Percentiles rank a stretch among this genome's conserved stretches.
phyloP scores from a whole-genome alignment of 2,329 filamentous ascomycete species.

The Pyricularia pennisetigena region DNA sequence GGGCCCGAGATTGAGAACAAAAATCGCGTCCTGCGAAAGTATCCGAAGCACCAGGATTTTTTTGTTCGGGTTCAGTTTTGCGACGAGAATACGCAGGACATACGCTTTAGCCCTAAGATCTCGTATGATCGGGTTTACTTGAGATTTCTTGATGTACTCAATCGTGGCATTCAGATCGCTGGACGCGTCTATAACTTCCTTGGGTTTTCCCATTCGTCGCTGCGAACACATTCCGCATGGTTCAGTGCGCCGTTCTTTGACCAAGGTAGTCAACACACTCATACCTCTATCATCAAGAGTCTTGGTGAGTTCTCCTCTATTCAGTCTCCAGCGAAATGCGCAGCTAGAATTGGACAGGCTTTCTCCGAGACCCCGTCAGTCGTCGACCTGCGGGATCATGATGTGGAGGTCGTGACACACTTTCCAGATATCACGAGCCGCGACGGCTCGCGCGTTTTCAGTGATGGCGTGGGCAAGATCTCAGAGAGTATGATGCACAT shows the following conservation, averaged over 20 bases:
- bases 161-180: constrained; percentile 50
- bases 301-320: constrained; percentile 43
- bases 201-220: constrained; percentile 71
- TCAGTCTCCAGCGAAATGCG: constrained; percentile 42
- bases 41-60: constrained; percentile 44
- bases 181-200: constrained; percentile 56
- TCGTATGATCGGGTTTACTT: constrained; percentile 40
- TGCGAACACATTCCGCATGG: constrained; percentile 64
- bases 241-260: constrained; percentile 37
- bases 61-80: constrained; percentile 65
- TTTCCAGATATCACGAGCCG: constrained; percentile 42
- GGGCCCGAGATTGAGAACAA: constrained; percentile 58
- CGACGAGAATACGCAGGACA: constrained; percentile 60
- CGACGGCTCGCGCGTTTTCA: constrained; percentile 51
- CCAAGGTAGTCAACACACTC: constrained; percentile 20
- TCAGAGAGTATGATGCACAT: constrained; percentile 47
- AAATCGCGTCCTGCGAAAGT: constrained; percentile 63
- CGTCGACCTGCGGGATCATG: constrained; percentile 33
- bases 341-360: constrained; percentile 53
- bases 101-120: constrained; percentile 46
- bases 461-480: constrained; percentile 70
- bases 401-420: constrained; percentile 17
- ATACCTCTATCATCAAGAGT: constrained; percentile 31
- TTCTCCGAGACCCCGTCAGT: constrained; percentile 67
- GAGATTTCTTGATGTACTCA: constrained; percentile 52